phyloP scores from a whole-genome alignment of 257 asterid genomes.

The Rehmannia glutinosa region DNA sequence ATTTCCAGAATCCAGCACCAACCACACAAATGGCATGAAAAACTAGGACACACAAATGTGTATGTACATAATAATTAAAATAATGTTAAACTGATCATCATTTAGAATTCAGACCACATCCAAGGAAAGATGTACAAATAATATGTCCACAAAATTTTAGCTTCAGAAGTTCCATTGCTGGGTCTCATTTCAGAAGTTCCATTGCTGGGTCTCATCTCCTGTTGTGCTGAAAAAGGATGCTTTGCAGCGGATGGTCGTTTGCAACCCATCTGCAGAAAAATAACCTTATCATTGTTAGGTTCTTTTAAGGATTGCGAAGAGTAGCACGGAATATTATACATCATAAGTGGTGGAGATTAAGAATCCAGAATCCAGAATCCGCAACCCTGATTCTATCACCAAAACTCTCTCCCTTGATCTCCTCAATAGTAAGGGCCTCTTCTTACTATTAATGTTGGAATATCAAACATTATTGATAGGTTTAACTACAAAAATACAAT shows the following conservation, averaged over 20 bases:
- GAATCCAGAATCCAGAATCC: background rate
- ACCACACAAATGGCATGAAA: background rate
- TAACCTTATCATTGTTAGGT: background rate
- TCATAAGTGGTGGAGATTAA: background rate
- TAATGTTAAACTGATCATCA: background rate
- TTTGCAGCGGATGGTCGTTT: background rate
- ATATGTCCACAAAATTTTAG: background rate
- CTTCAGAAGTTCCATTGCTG: background rate
- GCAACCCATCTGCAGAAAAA: slow-evolving; percentile 12
- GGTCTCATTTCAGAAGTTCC: too few species aligned
- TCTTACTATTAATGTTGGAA: background rate
- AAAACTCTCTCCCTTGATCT: background rate
- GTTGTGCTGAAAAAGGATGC: background rate
- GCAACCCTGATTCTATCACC: background rate
- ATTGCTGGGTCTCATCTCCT: background rate
- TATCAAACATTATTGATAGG: background rate
- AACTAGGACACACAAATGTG: background rate
- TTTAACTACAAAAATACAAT: too few species aligned
- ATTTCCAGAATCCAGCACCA: background rate
- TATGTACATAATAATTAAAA: background rate
- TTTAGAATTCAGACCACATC: background rate
- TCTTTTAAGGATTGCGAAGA: background rate
- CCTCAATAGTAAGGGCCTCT: background rate
- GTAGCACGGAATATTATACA: background rate
- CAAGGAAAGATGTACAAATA: background rate